phyloP scores from a whole-genome alignment of 1,139 yeast genomes.

The Geotrichum europaeum region DNA sequence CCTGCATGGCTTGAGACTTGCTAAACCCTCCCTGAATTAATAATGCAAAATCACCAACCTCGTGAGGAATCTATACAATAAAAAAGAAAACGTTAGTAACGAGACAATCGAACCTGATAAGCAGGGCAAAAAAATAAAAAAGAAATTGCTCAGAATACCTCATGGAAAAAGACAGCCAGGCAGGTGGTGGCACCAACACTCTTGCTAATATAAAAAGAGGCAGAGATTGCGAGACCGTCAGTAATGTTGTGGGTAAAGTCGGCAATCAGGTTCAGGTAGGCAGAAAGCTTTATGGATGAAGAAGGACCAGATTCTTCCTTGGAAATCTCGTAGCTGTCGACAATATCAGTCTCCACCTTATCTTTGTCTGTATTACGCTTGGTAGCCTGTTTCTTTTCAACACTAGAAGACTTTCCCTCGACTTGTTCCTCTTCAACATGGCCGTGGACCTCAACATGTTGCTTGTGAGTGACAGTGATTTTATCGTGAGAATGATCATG shows the following conservation, averaged over 20 bases:
- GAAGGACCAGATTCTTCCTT: slow-evolving; percentile 9
- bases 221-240: slow-evolving; percentile 63
- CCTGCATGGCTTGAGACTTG: slow-evolving; percentile 53
- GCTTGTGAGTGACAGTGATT: slow-evolving; percentile 37
- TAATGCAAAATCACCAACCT: slow-evolving; percentile 66
- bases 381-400: slow-evolving; percentile 24
- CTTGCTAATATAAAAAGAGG: slow-evolving; percentile 54
- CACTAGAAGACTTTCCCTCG: slow-evolving; percentile 1
- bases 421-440: slow-evolving; percentile 21
- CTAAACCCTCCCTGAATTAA: slow-evolving; percentile 59
- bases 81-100: slow-evolving; percentile 2
- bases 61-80: slow-evolving; percentile 52
- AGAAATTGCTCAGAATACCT: background rate
- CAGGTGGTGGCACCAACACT: slow-evolving; percentile 58
- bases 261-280: slow-evolving; percentile 56
- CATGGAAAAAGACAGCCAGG: slow-evolving; percentile 62
- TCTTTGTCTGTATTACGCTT: slow-evolving; percentile 20
- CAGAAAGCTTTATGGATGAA: slow-evolving; percentile 40
- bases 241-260: slow-evolving; percentile 65
- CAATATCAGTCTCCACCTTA: slow-evolving; percentile 11
- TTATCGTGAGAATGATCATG: slow-evolving; percentile 33
- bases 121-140: background rate
- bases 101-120: background rate
- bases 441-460: slow-evolving; percentile 16
- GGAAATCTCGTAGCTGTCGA: slow-evolving; percentile 15